Evolutionary conservation across 1,284 basidiomycete species (phyloP), one percentile per base, ranked within the genome.

Genomic region (Lentinula novae-zelandiae): DNA sequence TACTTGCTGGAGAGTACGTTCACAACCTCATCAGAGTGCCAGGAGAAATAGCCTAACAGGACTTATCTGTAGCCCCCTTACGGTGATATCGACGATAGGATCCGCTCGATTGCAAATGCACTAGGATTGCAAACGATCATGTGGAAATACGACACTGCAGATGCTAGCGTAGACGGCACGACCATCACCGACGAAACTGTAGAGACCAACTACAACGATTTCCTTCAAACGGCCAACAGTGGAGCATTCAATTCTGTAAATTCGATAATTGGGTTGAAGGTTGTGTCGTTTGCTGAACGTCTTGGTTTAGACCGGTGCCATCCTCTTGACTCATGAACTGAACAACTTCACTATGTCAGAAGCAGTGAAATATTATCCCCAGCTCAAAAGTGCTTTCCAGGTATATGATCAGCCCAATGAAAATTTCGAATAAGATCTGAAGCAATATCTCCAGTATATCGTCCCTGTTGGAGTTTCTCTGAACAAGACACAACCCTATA

Each of bases 131-230:
- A 76, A 5, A 84, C 85, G 1, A 77, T 89, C 66, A 72, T 89
- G 50, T 89, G 87, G 86, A 70, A 79, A 67, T 88, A 84, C 64
- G 89, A 91, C 68, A 87, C 86, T 48, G 77, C 81, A 34, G 84
- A 92, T 75, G 62, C 49, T 10, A 51, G 51, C 31, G 51, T 63
- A 87, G 79, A 81, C 13, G 78, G 75, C 2, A 79, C 75, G 15
- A 73, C 72, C 36, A 68, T 81, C 40, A 84, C 81, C 10, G 67
- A 52, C 0, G 71, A 72, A 1, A 63, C 71, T 17, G 77, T 84
- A 6, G 79, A 82, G 42, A 54, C 63, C 38, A 73, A 78, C 62
- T 84, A 84, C 60, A 60, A 76, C 46, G 39, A 55, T 2, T 69
- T 84, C 62, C 74, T 82, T 20, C 31, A 66, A 7, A 71, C 71